Base-by-base conservation (phyloP, 169 alveolate species). In the Cryptosporidium meleagridis region DNA sequence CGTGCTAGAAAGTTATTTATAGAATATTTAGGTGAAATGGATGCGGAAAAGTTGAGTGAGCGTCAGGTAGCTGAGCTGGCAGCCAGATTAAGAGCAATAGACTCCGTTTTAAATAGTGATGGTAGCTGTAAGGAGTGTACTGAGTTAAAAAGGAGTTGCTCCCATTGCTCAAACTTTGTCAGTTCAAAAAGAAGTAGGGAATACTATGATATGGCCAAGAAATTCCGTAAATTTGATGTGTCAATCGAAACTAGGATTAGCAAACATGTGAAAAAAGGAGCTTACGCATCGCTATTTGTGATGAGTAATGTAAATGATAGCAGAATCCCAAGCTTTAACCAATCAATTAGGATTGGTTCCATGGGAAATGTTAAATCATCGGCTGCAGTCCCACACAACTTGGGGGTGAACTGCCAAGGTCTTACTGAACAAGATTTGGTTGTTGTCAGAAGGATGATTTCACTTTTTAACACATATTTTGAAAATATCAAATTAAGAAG, bases 231-330 rank as follows among this genome's bases (percentile, higher is more conserved):
- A 39, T 62, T 41, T 67, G 58, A 33, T 8, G 41, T 80, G 0
- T 62, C 75, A 10, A 44, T 80, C 39, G 89, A 80, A 65, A 29
- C 55, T 44, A 69, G 68, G 18, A 41, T 80, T 44, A 41, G 69
- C 39, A 37, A 41, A 21, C 67, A 61, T n/a, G 37, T 29, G 16
- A 67, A 65, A 26, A 51, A 41, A 4, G 75, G 55, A 8, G 12
- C 69, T 31, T 44, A 35, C 41, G 75, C 89, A 10, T 62, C 89
- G 1, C 39, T 80, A 59, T 80, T 80, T 44, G 89, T 80, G 23
- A 45, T 44, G 33, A 80, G 89, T 39, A 58, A 80, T 39, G 89
- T 53, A 16, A 31, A 61, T 26, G 89, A 80, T 16, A 29, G 33
- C 31, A 80, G 73, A 65, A 33, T 80, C 5, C 89, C 89, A 1